phyloP scores from a whole-genome alignment of 805 yeast species.

The Jamesozyma spencerorum region DNA sequence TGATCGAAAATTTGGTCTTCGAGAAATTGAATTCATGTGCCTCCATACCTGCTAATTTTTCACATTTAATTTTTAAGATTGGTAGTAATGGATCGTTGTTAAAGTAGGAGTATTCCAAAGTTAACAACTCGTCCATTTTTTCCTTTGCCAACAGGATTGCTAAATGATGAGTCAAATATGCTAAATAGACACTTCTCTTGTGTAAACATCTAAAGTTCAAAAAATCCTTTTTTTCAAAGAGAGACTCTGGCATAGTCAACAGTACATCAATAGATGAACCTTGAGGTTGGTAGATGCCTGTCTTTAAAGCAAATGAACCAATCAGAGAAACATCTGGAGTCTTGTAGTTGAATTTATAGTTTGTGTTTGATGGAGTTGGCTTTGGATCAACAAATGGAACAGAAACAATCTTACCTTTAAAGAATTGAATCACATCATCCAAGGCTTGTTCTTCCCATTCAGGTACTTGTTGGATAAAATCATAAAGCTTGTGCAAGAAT shows the following conservation, averaged over 20 bases:
- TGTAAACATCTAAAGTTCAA: constrained; percentile 83
- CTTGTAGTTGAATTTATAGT: constrained; percentile 60
- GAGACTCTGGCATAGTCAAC: constrained; percentile 66
- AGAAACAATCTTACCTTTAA: constrained; percentile 43
- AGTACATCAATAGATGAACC: constrained; percentile 70
- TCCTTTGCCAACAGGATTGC: constrained; percentile 43
- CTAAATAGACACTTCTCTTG: constrained; percentile 80
- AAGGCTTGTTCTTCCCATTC: constrained; percentile 43
- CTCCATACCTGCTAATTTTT: constrained; percentile 5
- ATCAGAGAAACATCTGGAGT: constrained; percentile 71
- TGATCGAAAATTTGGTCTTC: constrained; percentile 62
- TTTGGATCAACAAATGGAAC: constrained; percentile 90
- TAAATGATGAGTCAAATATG: constrained; percentile 63
- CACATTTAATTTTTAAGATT: constrained; percentile 52
- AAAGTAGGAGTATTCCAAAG: constrained; percentile 54
- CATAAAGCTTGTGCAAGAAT: constrained; percentile 65
- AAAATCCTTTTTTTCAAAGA: constrained; percentile 81
- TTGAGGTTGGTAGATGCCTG: constrained; percentile 58
- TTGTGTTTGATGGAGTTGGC: constrained; percentile 49
- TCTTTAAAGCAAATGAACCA: constrained; percentile 83
- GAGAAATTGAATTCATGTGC: constrained; percentile 44
- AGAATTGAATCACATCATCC: constrained; percentile 48
- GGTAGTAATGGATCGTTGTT: constrained; percentile 77
- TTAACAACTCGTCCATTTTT: constrained; percentile 37
- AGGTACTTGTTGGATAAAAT: constrained; percentile 56